Conservation (phyloP, 1,284 basidiomycete genomes). For the Microbotryum silenes-acaulis region DNA sequence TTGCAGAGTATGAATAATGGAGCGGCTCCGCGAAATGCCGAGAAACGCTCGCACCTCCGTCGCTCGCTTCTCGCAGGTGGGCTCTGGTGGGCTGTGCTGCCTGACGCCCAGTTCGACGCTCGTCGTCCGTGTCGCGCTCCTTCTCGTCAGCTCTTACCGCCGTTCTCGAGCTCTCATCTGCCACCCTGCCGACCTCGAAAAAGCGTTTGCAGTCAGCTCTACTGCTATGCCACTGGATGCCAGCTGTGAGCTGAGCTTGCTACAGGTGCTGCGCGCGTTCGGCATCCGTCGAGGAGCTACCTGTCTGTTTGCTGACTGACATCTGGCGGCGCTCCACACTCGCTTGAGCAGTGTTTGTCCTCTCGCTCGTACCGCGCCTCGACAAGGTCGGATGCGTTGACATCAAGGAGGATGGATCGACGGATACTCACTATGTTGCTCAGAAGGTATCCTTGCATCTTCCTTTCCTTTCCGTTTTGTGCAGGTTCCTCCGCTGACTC, state of each 20-base stretch:
- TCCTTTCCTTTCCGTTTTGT: too few relatives aligned
- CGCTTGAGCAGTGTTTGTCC: slow-evolving; percentile 7
- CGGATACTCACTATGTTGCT: not conserved
- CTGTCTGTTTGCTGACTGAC: not conserved
- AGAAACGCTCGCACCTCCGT: not conserved
- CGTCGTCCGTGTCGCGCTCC: not conserved
- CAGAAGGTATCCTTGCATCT: not conserved
- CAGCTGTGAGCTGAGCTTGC: not conserved
- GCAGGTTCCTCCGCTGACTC: too few relatives aligned
- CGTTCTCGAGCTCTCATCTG: not conserved
- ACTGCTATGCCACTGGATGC: slow-evolving; percentile 3
- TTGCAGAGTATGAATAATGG: not conserved
- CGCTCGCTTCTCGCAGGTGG: not conserved
- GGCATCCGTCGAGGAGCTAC: not conserved
- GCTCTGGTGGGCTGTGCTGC: not conserved
- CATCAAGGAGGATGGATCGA: not conserved
- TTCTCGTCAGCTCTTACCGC: not conserved
- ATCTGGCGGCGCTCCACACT: too few relatives aligned
- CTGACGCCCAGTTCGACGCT: not conserved
- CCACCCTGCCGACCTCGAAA: not conserved
- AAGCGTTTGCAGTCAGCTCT: not conserved
- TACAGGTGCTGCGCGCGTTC: not conserved
- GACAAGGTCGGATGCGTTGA: slow-evolving; percentile 6
- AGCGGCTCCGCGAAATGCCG: too few relatives aligned
- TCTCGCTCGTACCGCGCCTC: slow-evolving; percentile 13